Evolutionary conservation across 2,329 filamentous ascomycete genomes (phyloP), one percentile per base, ranked within the genome.

Genomic region (Pyrenophora seminiperda): DNA sequence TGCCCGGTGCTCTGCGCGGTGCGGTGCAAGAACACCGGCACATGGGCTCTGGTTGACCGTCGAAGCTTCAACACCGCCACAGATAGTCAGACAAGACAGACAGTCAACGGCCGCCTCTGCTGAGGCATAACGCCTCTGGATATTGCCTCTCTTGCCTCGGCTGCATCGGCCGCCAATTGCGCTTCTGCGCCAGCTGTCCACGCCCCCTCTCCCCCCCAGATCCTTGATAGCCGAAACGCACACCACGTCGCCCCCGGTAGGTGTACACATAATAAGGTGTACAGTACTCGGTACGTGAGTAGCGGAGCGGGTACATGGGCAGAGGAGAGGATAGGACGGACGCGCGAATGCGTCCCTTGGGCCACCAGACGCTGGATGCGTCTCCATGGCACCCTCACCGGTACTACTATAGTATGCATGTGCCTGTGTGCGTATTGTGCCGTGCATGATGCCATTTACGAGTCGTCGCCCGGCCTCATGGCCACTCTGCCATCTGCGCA

Each of bases 171-270:
- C 62, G 50, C 52, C 61, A 61, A 61, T 56, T 53, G 48, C 56
- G 54, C 37, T 24, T 43, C 33, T 48, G 33, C 50, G 31, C 39
- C 52, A 41, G 39, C 44, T 31, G 24, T 41, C 53, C 47, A 37
- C 54, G 45, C 46, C 53, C 22, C 53, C 34, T 54, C 47, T 34
- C 54, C 44, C 46, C 53, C 22, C 53, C 34, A 39, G 39, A 61
- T 59, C 54, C 60, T 61, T 58, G 62, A 54, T 51, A 46, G 54
- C 59, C 62, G 60, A 65, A 63, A 67, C 62, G 46, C 44, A 54
- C 53, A 59, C 65, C 67, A 66, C 62, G 63, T 68, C 65, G 61
- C 58, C 61, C 56, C 54, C 61, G 59, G 54, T 57, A 58, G 56
- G 61, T 57, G 56, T 49, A 43, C 45, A n/a, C n/a, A n/a, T n/a